phyloP scores from a whole-genome alignment of 768 basidiomycete genomes.

The Pilatotrama ljubarskyi region DNA sequence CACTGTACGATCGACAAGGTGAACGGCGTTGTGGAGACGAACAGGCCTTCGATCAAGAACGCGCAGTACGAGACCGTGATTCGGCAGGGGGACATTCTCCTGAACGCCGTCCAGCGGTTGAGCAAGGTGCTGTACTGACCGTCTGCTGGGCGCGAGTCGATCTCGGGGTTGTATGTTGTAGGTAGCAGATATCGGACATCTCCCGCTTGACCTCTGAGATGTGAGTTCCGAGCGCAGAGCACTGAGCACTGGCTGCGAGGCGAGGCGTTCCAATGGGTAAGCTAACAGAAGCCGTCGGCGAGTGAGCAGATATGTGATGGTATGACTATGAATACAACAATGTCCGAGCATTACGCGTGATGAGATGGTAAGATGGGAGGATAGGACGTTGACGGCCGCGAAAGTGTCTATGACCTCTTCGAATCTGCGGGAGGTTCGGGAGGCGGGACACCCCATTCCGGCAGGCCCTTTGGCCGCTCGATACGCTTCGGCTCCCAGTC shows the following conservation, averaged over 20 bases:
- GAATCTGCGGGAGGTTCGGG: slow-evolving; percentile 44
- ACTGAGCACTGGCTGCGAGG: too few species aligned
- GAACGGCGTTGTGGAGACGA: slow-evolving; percentile 91
- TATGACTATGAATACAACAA: neutral
- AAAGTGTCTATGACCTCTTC: slow-evolving; percentile 8
- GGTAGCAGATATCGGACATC: slow-evolving; percentile 9
- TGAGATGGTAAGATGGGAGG: neutral
- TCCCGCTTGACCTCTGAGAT: neutral
- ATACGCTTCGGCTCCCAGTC: slow-evolving; percentile 91
- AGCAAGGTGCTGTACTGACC: slow-evolving; percentile 77
- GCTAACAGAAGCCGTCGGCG: neutral
- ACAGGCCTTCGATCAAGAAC: slow-evolving; percentile 71
- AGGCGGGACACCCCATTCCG: slow-evolving; percentile 91
- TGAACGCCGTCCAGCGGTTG: slow-evolving; percentile 85
- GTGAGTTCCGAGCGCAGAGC: too few species aligned
- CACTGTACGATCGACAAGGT: slow-evolving; percentile 94
- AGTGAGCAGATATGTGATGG: neutral
- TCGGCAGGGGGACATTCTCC: slow-evolving; percentile 85
- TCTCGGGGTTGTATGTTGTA: slow-evolving; percentile 14
- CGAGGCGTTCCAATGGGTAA: neutral
- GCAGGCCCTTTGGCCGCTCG: slow-evolving; percentile 78
- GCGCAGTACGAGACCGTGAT: slow-evolving; percentile 93
- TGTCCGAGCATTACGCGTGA: neutral
- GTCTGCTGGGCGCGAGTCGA: neutral
- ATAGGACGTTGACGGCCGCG: neutral